Evolutionary conservation across 2,329 filamentous ascomycete genomes (phyloP), one percentile per base, ranked within the genome.

Genomic region (Aquanectria penicillioides): DNA sequence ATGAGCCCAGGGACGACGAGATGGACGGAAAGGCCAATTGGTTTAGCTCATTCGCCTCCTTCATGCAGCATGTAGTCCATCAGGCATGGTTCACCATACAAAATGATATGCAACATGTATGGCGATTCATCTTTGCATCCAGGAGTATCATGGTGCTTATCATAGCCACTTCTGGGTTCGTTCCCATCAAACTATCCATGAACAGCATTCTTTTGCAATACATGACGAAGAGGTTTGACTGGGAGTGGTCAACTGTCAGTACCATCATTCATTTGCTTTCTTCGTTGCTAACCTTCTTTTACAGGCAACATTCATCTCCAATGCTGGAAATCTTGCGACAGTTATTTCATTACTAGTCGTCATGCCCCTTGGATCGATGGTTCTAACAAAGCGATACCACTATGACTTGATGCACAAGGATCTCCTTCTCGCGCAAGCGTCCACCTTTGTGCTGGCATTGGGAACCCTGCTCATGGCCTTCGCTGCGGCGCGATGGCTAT

Each of bases 171-270:
- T 67, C 68, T 0, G 23, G 67, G n/a, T 69, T 56, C n/a, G 62
- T 57, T 8, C 68, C 73, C 1, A 59, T 78, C 13, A 66, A 69
- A 1, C 69, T 78, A 12, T 69, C 72, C 8, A 51, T 77, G 5
- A 34, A 72, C 0, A 69, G 74, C 20, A 75, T 75, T 18, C 57
- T 84, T 6, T 64, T 86, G 3, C 85, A 87, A 65, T 86, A 86
- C 64, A 75, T 82, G 51, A 81, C 80, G 1, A 81, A 79, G 43
- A 77, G 83, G 6, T 86, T 83, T 67, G 48, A 71, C 25, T 81
- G 83, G 76, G 77, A 76, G 7, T 82, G 81, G 79, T 77, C 75
- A 34, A 73, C 73, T 51, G 77, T 79, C 59, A 52, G 71, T 15
- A 13, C 23, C 5, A 0, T 12, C 1, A 13, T 11, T 10, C 2